phyloP scores from a whole-genome alignment of 371 early-diverging fungal species.

The Fennellomyces sp. region DNA sequence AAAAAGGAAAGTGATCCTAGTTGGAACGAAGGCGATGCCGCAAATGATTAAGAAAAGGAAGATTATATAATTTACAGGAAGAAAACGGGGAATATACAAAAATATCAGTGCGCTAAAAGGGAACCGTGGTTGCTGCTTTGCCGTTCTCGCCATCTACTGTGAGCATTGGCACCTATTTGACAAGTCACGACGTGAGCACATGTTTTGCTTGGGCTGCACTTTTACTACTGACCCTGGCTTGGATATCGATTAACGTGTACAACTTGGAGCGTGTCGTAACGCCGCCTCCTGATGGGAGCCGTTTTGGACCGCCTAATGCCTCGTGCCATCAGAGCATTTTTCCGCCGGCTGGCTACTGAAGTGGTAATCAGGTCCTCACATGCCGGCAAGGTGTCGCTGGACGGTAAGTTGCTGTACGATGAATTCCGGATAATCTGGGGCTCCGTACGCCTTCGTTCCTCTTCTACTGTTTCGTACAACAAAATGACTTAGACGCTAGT shows the following conservation, averaged over 20 bases:
- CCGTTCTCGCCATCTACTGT: conserved; percentile 7
- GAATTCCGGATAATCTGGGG: neutral
- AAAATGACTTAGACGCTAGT: neutral
- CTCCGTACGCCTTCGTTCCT: neutral
- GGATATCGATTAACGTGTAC: conserved; percentile 32
- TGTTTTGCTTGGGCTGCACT: too few relatives aligned
- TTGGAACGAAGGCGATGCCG: too few relatives aligned
- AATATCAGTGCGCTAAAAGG: neutral
- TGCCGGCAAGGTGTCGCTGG: neutral
- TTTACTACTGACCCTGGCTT: conserved; percentile 32
- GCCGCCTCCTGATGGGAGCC: conserved; percentile 19
- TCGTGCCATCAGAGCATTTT: conserved; percentile 8
- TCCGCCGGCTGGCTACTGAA: conserved; percentile 5
- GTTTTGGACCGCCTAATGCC: conserved; percentile 20
- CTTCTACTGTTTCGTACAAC: neutral
- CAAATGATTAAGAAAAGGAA: neutral
- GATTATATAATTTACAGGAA: conserved; percentile 29
- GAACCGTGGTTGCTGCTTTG: neutral
- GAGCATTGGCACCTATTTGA: conserved; percentile 8
- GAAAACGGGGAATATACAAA: conserved; percentile 39
- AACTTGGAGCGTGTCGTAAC: conserved; percentile 23
- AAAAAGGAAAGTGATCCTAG: too few relatives aligned
- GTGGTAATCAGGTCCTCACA: neutral
- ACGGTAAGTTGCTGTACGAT: neutral
- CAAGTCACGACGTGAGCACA: neutral